These are phyloP conservation scores for Pythium monospermum DNA, from an alignment of 352 stramenopile species.

Conservation along the genomic window DNA sequence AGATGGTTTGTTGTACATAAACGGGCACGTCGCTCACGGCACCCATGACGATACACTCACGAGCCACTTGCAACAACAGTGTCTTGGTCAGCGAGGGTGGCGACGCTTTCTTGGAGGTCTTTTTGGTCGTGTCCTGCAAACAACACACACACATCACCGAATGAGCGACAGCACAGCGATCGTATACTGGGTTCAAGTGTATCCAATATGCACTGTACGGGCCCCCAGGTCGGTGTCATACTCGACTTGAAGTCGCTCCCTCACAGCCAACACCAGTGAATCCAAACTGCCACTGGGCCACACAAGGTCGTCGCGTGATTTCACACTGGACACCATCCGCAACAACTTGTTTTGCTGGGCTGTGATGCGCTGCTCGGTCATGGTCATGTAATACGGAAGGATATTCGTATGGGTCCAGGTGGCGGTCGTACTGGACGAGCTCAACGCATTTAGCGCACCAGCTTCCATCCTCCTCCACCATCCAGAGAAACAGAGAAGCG, in stretches of 20 bases:
- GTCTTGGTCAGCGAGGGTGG: conserved; percentile 14
- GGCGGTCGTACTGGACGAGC: not conserved
- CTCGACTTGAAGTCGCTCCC: conserved; percentile 1
- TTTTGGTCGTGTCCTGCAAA: conserved; percentile 16
- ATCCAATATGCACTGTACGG: conserved; percentile 5
- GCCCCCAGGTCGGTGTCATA: conserved; percentile 8
- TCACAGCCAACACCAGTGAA: conserved; percentile 8
- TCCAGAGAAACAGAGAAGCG: not conserved
- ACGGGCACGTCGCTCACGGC: not conserved
- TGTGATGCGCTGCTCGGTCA: conserved; percentile 20
- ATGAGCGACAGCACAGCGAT: not conserved
- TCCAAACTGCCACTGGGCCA: conserved; percentile 14
- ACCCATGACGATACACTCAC: conserved; percentile 5
- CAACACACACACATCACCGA: no score
- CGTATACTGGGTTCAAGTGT: not conserved
- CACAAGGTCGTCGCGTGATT: no score
- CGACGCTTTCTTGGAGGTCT: conserved; percentile 5
- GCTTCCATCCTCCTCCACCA: conserved; percentile 19
- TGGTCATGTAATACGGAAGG: conserved; percentile 25
- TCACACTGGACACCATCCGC: not conserved
- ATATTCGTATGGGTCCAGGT: conserved; percentile 20
- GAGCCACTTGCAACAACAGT: conserved; percentile 6
- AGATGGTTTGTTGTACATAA: not conserved
- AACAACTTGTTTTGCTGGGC: conserved; percentile 15
- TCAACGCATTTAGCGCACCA: conserved; percentile 47